These are phyloP conservation scores for Silene uniflora DNA, from an alignment of 148 eudicot species.

Conservation along the genomic window DNA sequence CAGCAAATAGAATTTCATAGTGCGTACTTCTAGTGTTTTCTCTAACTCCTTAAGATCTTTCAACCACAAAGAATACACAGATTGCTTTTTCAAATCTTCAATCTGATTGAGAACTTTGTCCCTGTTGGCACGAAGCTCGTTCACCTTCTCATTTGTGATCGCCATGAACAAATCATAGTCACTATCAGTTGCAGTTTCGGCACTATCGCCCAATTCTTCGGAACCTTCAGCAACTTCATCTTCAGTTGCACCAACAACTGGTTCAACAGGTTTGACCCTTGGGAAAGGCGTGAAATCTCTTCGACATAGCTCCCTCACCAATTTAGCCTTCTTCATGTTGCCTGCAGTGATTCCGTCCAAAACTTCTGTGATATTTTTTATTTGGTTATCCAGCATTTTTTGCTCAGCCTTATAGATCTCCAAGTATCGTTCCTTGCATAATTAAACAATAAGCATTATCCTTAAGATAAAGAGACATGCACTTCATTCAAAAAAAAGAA, in stretches of 20 bases:
- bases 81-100: slow-evolving; percentile 49
- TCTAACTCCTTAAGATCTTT: slow-evolving; percentile 76
- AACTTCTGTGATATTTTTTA: too few species aligned
- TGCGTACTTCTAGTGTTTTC: slow-evolving; percentile 56
- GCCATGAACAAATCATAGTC: slow-evolving; percentile 83
- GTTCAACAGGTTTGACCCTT: slow-evolving; percentile 44
- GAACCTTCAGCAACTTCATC: slow-evolving; percentile 41
- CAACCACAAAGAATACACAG: slow-evolving; percentile 59
- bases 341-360: slow-evolving; percentile 68
- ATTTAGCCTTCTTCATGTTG: slow-evolving; percentile 78
- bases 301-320: slow-evolving; percentile 61
- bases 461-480: neutral
- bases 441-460: neutral
- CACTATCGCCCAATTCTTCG: slow-evolving; percentile 13
- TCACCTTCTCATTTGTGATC: slow-evolving; percentile 70
- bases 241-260: slow-evolving; percentile 48
- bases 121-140: slow-evolving; percentile 56
- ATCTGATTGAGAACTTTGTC: slow-evolving; percentile 49
- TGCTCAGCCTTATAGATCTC: slow-evolving; percentile 55
- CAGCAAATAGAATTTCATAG: neutral
- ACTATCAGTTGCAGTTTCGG: slow-evolving; percentile 19
- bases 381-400: slow-evolving; percentile 63
- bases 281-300: slow-evolving; percentile 83
- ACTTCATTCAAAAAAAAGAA: neutral
- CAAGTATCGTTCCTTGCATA: slow-evolving; percentile 46